Evolutionary conservation across 192 early-diverging fungal genomes (phyloP).

Genomic region (Linnemannia elongata): DNA sequence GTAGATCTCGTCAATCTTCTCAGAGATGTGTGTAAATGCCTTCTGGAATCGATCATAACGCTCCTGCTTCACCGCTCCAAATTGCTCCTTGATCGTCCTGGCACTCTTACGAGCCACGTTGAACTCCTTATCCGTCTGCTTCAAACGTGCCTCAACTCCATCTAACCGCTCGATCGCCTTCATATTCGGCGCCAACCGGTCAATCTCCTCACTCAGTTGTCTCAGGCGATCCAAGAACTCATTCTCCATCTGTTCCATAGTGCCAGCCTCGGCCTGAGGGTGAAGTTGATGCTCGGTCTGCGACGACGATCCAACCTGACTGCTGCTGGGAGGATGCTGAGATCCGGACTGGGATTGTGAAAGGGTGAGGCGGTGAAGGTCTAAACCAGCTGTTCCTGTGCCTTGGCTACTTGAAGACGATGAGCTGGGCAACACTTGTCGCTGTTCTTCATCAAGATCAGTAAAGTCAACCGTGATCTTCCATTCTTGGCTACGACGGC

Average conservation of each 20-base stretch:
- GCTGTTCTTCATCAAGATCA: conserved; percentile 64
- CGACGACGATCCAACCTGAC: conserved; percentile 26
- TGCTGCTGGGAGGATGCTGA: not conserved
- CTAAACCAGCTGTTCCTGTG: conserved; percentile 10
- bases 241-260: conserved; percentile 67
- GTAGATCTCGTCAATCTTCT: conserved; percentile 95
- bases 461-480: conserved; percentile 74
- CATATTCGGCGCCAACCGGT: conserved; percentile 92
- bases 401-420: not conserved
- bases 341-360: conserved; percentile 17
- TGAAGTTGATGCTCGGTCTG: conserved; percentile 4
- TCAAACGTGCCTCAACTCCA: conserved; percentile 83
- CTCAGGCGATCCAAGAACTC: conserved; percentile 77
- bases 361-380: conserved; percentile 39
- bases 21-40: conserved; percentile 91
- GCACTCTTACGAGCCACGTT: conserved; percentile 84
- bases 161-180: conserved; percentile 89
- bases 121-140: conserved; percentile 87
- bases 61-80: conserved; percentile 83
- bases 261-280: conserved; percentile 47
- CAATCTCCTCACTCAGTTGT: conserved; percentile 75
- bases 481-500: conserved; percentile 59
- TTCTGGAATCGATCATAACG: conserved; percentile 83
- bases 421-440: conserved; percentile 44
- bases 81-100: conserved; percentile 85